Evolutionary conservation across 2,329 filamentous ascomycete genomes (phyloP), one percentile per base, ranked within the genome.

Genomic region (Mollisiaceae sp.): DNA sequence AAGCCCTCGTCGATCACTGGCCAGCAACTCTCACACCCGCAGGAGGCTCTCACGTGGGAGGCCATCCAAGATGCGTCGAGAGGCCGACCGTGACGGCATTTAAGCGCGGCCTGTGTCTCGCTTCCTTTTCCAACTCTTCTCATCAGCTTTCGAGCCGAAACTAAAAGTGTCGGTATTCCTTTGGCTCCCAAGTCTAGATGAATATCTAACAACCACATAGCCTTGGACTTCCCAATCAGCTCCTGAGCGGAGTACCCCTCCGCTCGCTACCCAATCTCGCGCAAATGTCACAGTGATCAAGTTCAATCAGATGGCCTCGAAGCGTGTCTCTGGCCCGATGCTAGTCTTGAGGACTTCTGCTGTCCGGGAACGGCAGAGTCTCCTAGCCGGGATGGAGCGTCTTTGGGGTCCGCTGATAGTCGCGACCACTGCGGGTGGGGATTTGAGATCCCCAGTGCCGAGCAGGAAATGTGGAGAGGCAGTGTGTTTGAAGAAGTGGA

Each of bases 241-340:
- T 52, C 62, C 50, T 57, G 63, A 65, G 59, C 59, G 63, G 63
- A 65, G 59, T 9, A 18, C 35, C 4, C 20, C 58, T 65, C 63
- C 63, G 63, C 63, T 65, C 58, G 52, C 41, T 14, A 47, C 63
- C 59, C 18, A 39, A 65, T 65, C 45, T 41, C 38, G 54, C 58
- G 58, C 39, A 41, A 58, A 65, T 65, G 63, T 58, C 35, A 61
- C 15, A 65, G 63, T 65, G 55, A 65, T 65, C 66, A 63, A 63
- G 60, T 55, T 63, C 66, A 65, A 60, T 67, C 66, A 63, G 58
- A 50, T 43, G 45, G 36, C 24, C 60, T 64, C 52, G 60, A 58
- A 60, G 41, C 54, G 58, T 60, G 63, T 9, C 50, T 54, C 24
- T 54, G 50, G 24, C 50, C 50, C 27, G 24, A 18, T 54, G 50